Percentiles rank a stretch among this genome's conserved stretches.
Conservation (phyloP, 2,329 filamentous ascomycete genomes). For the Capronia americana region DNA sequence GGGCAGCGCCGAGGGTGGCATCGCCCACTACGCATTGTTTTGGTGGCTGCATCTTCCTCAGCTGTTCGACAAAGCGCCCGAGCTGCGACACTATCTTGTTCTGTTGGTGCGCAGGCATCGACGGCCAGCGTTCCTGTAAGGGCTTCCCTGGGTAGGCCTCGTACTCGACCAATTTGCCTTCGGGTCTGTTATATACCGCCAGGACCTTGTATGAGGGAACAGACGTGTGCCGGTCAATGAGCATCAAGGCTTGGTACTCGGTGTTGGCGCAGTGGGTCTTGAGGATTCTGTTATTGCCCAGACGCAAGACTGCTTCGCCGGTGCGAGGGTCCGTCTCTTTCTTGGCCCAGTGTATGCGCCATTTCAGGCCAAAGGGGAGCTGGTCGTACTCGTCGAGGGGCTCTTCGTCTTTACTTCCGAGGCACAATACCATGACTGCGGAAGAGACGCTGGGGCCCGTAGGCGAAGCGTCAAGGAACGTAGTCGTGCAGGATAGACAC, state of each 20-base stretch:
- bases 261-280: constrained; percentile 39
- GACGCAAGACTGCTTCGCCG: constrained; percentile 35
- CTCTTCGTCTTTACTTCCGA: constrained; percentile 35
- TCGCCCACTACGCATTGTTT: constrained; percentile 39
- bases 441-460: constrained; percentile 1
- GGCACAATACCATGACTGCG: constrained; percentile 36
- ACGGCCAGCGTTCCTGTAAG: constrained; percentile 32
- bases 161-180: constrained; percentile 39
- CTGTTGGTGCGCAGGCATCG: constrained; percentile 37
- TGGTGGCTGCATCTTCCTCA: constrained; percentile 39
- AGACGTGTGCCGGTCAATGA: constrained; percentile 38
- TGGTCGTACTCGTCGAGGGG: constrained; percentile 38
- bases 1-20: constrained; percentile 38
- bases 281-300: constrained; percentile 36
- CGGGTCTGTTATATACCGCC: constrained; percentile 38
- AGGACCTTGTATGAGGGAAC: constrained; percentile 38
- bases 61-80: constrained; percentile 39
- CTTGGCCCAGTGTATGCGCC: constrained; percentile 38
- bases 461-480: constrained; percentile 1
- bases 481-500: constrained; percentile 3
- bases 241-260: constrained; percentile 39
- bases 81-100: constrained; percentile 38
- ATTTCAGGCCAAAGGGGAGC: constrained; percentile 36
- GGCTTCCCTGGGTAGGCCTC: constrained; percentile 37
- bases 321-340: constrained; percentile 36